Evolutionary conservation across 257 asterid species (phyloP), one percentile per base, ranked within the genome.

Genomic region (Handroanthus guayacan): DNA sequence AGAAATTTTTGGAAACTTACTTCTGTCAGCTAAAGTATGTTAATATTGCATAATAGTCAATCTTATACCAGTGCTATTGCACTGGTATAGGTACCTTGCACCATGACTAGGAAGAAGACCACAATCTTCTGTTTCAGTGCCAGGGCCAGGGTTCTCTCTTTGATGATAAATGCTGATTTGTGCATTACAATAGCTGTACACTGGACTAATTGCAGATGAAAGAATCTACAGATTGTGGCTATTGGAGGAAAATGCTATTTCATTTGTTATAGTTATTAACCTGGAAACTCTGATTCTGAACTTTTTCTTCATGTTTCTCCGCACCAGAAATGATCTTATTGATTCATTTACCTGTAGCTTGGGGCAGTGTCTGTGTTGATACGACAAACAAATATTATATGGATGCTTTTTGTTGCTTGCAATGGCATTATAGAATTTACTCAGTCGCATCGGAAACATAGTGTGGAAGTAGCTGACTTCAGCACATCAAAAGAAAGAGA

Each of bases 301-400:
- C 11, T 78, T 48, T 61, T 62, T 37, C 50, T 63, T 39, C 61
- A 10, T 55, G 60, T 48, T 71, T 71, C 12, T 25, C 48, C 2
- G 58, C 57, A 52, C 37, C 43, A 51, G 76, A 14, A 61, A 77
- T 79, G 75, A 79, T 47, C 55, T 50, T 69, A 17, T 74, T 72
- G 67, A 52, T 64, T 80, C 75, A 25, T 79, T 78, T 72, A 16
- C 81, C 25, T 86, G 92, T 82, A 93, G 97, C 78, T 92, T 72
- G 98, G 97, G 51, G 87, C 90, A 12, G 68, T 91, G 82, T 87
- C 98, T 50, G 96, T 95, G 81, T 76, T 93, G 80, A 81, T 95
- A 57, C 90, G 97, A 16, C 99, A 95, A 93, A 95, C 99, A 70
- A 92, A 95, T 86, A 87, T 91, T 58, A 84, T 95, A 67, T 95